A percentile compares a stretch with the other conserved stretches of the same genome.
These are phyloP conservation scores for Singerocomus rubriflavus DNA, from an alignment of 1,284 basidiomycete species.

Conservation along the genomic window DNA sequence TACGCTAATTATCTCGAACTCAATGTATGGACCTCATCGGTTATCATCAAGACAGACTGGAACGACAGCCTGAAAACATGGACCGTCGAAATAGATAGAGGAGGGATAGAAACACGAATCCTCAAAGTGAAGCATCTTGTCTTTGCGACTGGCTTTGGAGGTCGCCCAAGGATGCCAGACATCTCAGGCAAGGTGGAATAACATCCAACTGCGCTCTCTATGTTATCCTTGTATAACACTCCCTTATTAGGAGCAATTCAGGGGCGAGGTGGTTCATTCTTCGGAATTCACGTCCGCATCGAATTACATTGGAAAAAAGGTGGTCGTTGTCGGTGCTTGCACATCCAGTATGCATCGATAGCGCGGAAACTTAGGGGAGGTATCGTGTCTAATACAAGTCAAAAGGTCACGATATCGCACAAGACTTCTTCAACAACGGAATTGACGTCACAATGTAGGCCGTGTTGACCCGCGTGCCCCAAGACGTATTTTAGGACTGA, in stretches of 20 bases:
- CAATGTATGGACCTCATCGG: constrained; percentile 53
- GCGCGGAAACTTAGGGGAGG: background rate
- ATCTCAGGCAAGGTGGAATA: constrained; percentile 23
- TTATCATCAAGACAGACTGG: constrained; percentile 38
- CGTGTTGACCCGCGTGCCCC: background rate
- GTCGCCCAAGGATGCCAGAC: constrained; percentile 35
- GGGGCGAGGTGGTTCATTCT: constrained; percentile 37
- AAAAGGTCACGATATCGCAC: constrained; percentile 27
- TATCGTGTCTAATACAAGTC: constrained; percentile 3
- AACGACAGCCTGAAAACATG: constrained; percentile 35
- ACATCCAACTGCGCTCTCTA: too few relatives aligned
- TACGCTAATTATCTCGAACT: constrained; percentile 56
- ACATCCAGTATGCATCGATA: constrained; percentile 32
- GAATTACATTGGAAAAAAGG: constrained; percentile 42
- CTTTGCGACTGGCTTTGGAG: constrained; percentile 40
- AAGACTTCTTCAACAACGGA: constrained; percentile 24
- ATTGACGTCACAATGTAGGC: constrained; percentile 30
- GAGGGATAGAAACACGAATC: constrained; percentile 24
- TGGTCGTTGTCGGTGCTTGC: constrained; percentile 44
- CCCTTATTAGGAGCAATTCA: constrained; percentile 20
- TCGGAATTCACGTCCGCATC: constrained; percentile 34
- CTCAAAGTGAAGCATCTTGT: constrained; percentile 39
- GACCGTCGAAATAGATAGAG: constrained; percentile 35
- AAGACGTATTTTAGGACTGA: constrained; percentile 2
- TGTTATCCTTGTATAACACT: too few relatives aligned